Percentiles rank a stretch among this genome's conserved stretches.
phyloP scores from a whole-genome alignment of 2,329 filamentous ascomycete genomes.

The Rhytidhysteron rufulum region DNA sequence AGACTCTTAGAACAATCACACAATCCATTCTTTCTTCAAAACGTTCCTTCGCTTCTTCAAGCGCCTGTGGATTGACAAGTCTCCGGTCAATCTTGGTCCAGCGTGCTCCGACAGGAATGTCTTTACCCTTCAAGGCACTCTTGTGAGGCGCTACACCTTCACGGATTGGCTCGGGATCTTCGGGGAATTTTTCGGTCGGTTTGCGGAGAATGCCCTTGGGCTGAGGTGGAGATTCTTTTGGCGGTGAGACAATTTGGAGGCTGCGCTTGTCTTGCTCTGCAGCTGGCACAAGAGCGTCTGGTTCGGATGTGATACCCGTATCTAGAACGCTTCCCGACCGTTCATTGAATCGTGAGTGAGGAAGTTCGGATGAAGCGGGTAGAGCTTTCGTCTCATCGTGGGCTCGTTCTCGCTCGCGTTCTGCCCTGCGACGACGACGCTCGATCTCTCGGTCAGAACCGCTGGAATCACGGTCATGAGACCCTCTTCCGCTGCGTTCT shows the following conservation, averaged over 20 bases:
- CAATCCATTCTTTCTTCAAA: constrained; percentile 91
- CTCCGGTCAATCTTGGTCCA: constrained; percentile 92
- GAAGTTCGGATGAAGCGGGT: constrained; percentile 16
- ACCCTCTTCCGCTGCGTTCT: constrained; percentile 25
- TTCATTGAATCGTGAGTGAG: constrained; percentile 24
- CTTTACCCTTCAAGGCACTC: constrained; percentile 68
- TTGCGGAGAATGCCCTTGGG: constrained; percentile 83
- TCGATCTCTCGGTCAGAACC: constrained; percentile 33
- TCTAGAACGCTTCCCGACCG: constrained; percentile 26
- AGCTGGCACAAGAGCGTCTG: constrained; percentile 22
- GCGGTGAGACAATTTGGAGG: constrained; percentile 66
- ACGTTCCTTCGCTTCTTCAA: constrained; percentile 82
- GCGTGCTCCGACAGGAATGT: constrained; percentile 69
- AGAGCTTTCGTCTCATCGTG: constrained; percentile 20
- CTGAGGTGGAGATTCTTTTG: constrained; percentile 60
- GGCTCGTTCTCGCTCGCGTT: constrained; percentile 29
- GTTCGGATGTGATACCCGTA: constrained; percentile 29
- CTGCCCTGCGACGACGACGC: constrained; percentile 27
- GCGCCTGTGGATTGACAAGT: constrained; percentile 82
- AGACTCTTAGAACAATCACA: constrained; percentile 84
- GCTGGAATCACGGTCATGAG: constrained; percentile 23
- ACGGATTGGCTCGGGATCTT: constrained; percentile 75
- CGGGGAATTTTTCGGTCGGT: constrained; percentile 79
- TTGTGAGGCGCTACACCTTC: constrained; percentile 94
- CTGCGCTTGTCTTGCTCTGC: constrained; percentile 22